Conservation (phyloP, 352 stramenopile genomes). For the Halophytophthora polymorphica region DNA sequence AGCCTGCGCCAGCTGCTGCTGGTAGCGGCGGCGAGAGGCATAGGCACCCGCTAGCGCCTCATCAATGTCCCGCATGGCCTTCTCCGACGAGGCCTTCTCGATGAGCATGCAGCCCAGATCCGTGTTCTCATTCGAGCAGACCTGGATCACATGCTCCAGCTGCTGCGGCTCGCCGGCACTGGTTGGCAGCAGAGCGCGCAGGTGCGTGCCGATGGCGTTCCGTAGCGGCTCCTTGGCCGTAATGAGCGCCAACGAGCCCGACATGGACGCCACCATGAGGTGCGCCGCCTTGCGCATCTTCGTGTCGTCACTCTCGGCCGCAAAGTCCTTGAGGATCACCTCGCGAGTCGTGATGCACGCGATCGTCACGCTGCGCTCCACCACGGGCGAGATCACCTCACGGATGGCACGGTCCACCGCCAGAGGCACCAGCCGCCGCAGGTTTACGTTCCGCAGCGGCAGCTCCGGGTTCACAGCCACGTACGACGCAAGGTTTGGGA, state of each 20-base stretch:
- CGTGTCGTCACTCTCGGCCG: constrained; percentile 91
- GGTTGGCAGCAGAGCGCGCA: constrained; percentile 90
- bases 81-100: constrained; percentile 99
- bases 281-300: constrained; percentile 98
- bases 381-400: constrained; percentile 98
- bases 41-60: constrained; percentile 90
- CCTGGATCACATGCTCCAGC: constrained; percentile 96
- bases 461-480: constrained; percentile 97
- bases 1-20: constrained; percentile 81
- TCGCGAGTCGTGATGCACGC: constrained; percentile 98
- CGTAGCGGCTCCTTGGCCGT: constrained; percentile 97
- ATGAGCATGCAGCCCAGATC: constrained; percentile 99
- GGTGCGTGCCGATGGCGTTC: constrained; percentile 96
- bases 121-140: constrained; percentile 98
- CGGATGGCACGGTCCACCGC: constrained; percentile 97
- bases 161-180: constrained; percentile 86
- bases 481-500: constrained; percentile 97
- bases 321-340: constrained; percentile 99
- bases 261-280: constrained; percentile 98
- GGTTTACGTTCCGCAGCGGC: constrained; percentile 90
- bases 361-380: constrained; percentile 98
- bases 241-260: constrained; percentile 96
- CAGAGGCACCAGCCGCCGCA: constrained; percentile 95
- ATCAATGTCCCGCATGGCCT: constrained; percentile 98
- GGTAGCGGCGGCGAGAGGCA: constrained; percentile 72